Base-by-base conservation (phyloP, 306 rosid species). In the Alnus rubra region DNA sequence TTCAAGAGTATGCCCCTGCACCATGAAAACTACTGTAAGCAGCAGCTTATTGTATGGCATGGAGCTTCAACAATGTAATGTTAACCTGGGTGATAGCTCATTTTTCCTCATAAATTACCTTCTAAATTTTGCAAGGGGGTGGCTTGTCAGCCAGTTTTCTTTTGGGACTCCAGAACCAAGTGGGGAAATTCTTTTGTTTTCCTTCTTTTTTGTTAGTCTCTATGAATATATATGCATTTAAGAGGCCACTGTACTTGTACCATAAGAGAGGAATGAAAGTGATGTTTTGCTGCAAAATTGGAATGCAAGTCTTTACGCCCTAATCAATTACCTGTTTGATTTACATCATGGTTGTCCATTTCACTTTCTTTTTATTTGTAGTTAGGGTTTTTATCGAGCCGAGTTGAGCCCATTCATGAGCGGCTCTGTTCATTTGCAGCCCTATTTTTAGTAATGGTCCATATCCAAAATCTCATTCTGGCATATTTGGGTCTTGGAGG, bases 1-100 rank as follows among this genome's bases (percentile, higher is more conserved):
- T 96, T 85, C 91, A 90, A 93, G 97, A 93, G 69, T 90, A 87
- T 82, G 92, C 99, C 51, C 99, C 99, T 1, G 82, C 82, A 37
- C 84, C 94, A 45, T 91, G 87, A 91, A 71, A 72, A 44, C 2
- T 56, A 63, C 75, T 39, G 30, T 13, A 35, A 73, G 53, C 55
- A 51, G 12, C 28, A 53, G 54, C 74, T 78, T 79, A 52, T 75
- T 83, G 65, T 73, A 63, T 78, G 76, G 31, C 74, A 81, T 45
- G 73, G 79, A 75, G 78, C 74, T 65, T 54, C 81, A 60, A 63
- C 62, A 19, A 30, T 76, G 92, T 84, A 71, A 65, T 62, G 30
- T 19, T 71, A 30, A 23, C 39, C 73, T 54, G 37, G 65, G 45
- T 48, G 73, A 50, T 39, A 65, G 74, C 76, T 76, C 79, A 70